Evolutionary conservation across 2,329 filamentous ascomycete genomes (phyloP).

Genomic region (Xylariaceae sp.): DNA sequence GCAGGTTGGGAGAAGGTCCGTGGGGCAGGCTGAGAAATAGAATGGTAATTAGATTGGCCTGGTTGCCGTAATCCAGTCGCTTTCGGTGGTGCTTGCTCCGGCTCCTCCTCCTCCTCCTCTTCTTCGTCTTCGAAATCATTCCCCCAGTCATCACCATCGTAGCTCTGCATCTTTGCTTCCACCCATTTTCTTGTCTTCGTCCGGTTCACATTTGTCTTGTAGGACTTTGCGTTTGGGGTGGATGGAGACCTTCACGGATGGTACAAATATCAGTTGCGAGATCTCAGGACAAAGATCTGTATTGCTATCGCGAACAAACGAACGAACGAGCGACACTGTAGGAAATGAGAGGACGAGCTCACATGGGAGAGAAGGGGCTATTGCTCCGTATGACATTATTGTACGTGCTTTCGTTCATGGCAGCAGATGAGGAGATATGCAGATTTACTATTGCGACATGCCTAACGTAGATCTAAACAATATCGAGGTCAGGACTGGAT

Average conservation of each 20-base stretch:
- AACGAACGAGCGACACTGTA: not conserved
- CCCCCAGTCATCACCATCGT: conserved; percentile 95
- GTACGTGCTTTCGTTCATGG: conserved; percentile 32
- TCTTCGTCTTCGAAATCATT: conserved; percentile 68
- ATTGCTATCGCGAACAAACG: not conserved
- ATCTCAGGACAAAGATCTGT: not conserved
- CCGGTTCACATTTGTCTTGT: conserved; percentile 85
- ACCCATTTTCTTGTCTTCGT: conserved; percentile 95
- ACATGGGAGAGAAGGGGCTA: conserved; percentile 31
- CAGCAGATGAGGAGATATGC: conserved; percentile 7
- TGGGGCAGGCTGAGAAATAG: conserved; percentile 24
- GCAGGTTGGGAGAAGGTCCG: conserved; percentile 33
- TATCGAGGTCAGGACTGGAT: not conserved
- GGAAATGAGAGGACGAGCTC: conserved; percentile 8
- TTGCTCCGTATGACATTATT: conserved; percentile 31
- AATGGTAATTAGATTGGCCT: conserved; percentile 36
- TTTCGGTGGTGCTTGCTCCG: conserved; percentile 45
- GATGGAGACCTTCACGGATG: conserved; percentile 23
- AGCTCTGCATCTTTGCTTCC: conserved; percentile 81
- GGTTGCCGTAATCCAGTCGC: conserved; percentile 48
- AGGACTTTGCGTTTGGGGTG: conserved; percentile 42
- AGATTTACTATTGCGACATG: conserved; percentile 27
- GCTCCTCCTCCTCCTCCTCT: conserved; percentile 58
- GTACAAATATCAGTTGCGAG: conserved; percentile 15
- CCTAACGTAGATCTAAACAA: conserved; percentile 2